Conservation (phyloP, 305 asterid species). For the Fraxinus greggii region DNA sequence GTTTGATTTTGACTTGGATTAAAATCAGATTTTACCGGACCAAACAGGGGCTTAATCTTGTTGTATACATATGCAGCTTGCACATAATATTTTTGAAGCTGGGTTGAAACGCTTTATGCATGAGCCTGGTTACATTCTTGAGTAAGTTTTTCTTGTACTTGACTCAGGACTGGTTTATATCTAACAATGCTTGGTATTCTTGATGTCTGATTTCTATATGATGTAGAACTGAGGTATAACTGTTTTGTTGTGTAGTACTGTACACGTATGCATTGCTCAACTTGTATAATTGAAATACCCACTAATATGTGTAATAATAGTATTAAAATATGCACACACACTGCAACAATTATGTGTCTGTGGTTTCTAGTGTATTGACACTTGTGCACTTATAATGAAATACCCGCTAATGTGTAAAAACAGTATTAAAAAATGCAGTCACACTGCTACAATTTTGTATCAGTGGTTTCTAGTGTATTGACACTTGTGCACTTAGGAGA, state of each 20-base stretch:
- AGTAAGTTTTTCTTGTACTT: slow-evolving; percentile 56
- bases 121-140: slow-evolving; percentile 92
- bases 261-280: not conserved
- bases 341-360: not conserved
- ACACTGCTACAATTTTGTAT: not conserved
- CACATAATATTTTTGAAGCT: slow-evolving; percentile 86
- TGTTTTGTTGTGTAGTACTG: not conserved
- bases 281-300: not conserved
- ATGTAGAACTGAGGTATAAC: not conserved
- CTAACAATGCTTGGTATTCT: slow-evolving; percentile 21
- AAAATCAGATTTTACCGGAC: no score
- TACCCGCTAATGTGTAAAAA: no score
- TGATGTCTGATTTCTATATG: not conserved
- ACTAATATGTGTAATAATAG: not conserved
- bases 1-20: no score
- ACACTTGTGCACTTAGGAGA: not conserved
- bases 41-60: no score
- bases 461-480: not conserved
- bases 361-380: not conserved
- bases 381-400: not conserved
- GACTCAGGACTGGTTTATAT: slow-evolving; percentile 11
- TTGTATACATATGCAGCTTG: slow-evolving; percentile 53
- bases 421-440: not conserved
- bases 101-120: slow-evolving; percentile 94
- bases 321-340: not conserved